Evolutionary conservation across 2,329 filamentous ascomycete genomes (phyloP), one percentile per base, ranked within the genome.

Genomic region (Emmonsiellopsis sp.): DNA sequence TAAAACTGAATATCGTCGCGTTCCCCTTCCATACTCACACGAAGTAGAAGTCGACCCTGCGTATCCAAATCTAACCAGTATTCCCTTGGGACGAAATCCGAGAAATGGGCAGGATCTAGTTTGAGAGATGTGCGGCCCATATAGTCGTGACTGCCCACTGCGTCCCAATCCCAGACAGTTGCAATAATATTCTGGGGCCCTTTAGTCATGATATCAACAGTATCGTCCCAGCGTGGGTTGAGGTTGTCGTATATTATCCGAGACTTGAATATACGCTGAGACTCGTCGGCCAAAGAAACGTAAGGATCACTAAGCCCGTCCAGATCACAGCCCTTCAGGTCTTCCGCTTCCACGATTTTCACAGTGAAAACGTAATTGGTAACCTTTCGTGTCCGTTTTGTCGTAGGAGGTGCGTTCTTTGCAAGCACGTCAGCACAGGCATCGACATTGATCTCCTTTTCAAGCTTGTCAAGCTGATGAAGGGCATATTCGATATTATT

Each of bases 51-150:
- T 50, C 92, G 82, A 7, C 93, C 93, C 69, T 98, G 93, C 0
- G 92, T 95, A 68, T 98, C 93, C 46, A 98, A 80, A 66, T 97
- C 92, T 15, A 98, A 81, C 93, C 93, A 98, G 68, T 95, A 97
- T 69, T 98, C 93, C 58, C 91, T 83, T 13, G 93, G 93, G 61
- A 97, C 77, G 67, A 95, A 98, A 69, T 98, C 93, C 62, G 89
- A 86, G 71, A 98, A 98, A 72, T 96, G 91, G 40, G 89, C 80
- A n/a, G 93, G 93, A 63, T 98, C 93, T n/a, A 98, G 78, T 72
- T 98, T 98, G 59, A 98, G 78, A 16, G 90, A 95, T n/a, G 93
- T 97, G 57, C 93, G 83, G 30, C 93, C 93, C 37, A 97, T 89
- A 67, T 95, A 97, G 66, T 98, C 93, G 66, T 98, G 93, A 65